Base-by-base conservation (phyloP, 176 grass and related monocot species). In the Cocos nucifera region DNA sequence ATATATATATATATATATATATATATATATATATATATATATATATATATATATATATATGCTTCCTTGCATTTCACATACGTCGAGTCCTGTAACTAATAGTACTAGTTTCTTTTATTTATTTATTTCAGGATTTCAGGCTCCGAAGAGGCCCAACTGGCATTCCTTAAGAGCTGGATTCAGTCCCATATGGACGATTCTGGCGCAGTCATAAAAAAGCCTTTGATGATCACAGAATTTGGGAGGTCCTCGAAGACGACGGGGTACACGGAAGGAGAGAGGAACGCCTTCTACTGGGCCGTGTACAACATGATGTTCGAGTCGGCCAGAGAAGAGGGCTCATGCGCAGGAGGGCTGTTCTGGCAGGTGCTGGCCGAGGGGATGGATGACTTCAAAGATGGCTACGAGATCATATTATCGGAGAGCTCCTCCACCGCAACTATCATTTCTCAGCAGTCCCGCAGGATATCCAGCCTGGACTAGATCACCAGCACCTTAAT, bases 281-380 rank as follows among this genome's bases (percentile, higher is more conserved):
- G 79, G 26, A 85, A 95, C 55, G 15, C 59, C 30, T 78, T 80
- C 78, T 72, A 83, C 70, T 23, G 54, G 54, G 78, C 57, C 57
- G 78, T 95, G 52, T 89, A 70, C 54, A 76, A 78, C 39, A 24
- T 57, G 16, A 66, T 89, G 15, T 89, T 86, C 49, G 51, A 59
- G 7, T 86, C 85, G 7, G 81, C 79, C n/a, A 25, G 67, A 2
- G 59, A 23, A 3, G 74, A 67, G 1, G 90, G 82, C 4, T 19
- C 90, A 24, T 80, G 77, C 62, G 90, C 66, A 0, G 85, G 90
- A 0, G 82, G 65, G 0, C 61, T 95, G 19, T 95, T 89, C 67
- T 95, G 86, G 90, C 82, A 95, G 53, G 79, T 86, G 6, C 62
- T 95, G 77, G 80, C 69, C 59, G 53, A 80, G 22, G 82, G 86